Percentiles rank a stretch among this genome's conserved stretches.
These are phyloP conservation scores for Russula lepida DNA, from an alignment of 768 basidiomycete genomes.

Conservation along the genomic window DNA sequence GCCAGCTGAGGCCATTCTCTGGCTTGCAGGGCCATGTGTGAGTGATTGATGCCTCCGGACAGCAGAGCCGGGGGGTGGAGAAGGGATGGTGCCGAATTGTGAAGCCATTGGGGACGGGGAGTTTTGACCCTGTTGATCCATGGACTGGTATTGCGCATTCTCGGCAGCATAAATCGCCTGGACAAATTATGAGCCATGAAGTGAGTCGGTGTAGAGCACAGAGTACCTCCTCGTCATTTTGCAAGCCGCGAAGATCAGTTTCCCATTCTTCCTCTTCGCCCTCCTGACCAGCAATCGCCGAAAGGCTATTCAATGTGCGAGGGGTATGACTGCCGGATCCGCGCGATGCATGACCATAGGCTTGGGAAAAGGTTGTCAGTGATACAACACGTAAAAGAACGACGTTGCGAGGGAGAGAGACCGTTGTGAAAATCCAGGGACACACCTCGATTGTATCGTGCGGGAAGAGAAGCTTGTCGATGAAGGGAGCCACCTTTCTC, in stretches of 20 bases:
- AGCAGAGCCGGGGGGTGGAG: conserved; percentile 46
- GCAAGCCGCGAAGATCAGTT: conserved; percentile 47
- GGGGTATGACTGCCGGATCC: conserved; percentile 57
- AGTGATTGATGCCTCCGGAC: conserved; percentile 78
- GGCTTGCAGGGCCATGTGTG: conserved; percentile 57
- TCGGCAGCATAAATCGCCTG: conserved; percentile 1
- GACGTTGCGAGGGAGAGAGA: background rate
- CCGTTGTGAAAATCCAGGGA: background rate
- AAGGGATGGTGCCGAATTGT: conserved; percentile 52
- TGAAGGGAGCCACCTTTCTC: conserved; percentile 22
- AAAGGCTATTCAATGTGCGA: conserved; percentile 71
- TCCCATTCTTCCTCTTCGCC: conserved; percentile 89
- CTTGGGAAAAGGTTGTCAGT: conserved; percentile 8
- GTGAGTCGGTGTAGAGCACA: background rate
- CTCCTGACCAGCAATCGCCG: conserved; percentile 79
- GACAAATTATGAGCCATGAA: conserved; percentile 3
- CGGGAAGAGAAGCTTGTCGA: conserved; percentile 20
- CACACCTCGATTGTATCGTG: conserved; percentile 21
- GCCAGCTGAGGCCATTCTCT: conserved; percentile 39
- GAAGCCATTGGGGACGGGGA: conserved; percentile 55
- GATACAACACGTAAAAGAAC: background rate
- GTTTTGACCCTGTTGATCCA: conserved; percentile 42
- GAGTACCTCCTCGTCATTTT: conserved; percentile 60
- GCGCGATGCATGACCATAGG: conserved; percentile 20
- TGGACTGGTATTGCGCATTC: conserved; percentile 36